Evolutionary conservation across 306 rosid species (phyloP), one percentile per base, ranked within the genome.

Genomic region (Urtica urens): DNA sequence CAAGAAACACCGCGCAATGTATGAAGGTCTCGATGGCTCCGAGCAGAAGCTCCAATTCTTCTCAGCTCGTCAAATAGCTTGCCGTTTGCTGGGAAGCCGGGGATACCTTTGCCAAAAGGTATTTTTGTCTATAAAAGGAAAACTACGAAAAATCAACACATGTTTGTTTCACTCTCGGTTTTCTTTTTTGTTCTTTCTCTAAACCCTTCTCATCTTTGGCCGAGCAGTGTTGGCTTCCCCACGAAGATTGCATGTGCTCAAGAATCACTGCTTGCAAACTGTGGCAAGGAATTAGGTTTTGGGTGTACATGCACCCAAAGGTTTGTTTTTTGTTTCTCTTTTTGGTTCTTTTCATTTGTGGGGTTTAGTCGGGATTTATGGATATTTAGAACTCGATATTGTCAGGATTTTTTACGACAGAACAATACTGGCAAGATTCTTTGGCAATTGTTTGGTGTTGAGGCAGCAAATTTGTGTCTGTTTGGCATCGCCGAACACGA

Each of bases 241-340:
- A 44, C 58, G 90, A 83, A 75, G 97, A 88, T 65, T 88, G 95
- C 38, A 83, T 83, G 90, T 88, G 97, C 59, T 76, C 77, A 2
- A 69, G 75, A 60, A 40, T 88, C 27, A 45, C 63, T 21, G 71
- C 75, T 9, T 68, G 69, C 57, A 51, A 59, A 53, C 78, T 80
- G 9, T 79, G 78, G 83, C 66, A 52, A 34, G 75, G 86, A 72
- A 58, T 85, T 25, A 72, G 70, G 60, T 81, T 88, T 57, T 88
- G 97, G 97, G 37, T 88, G 72, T 88, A 88, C 51, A 88, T 88
- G 97, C 97, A 88, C 72, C 97, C 95, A 26, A 83, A 83, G 95
- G 95, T 83, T 40, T 66, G 23, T 58, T 46, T 53, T 33, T 41
- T 34, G 28, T 41, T 59, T 25, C 57, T 25, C 39, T 61, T 49